Percentiles rank a stretch among this genome's conserved stretches.
Evolutionary conservation across 208 protist genomes (phyloP).

Genomic region (Wallacemonas sp.): DNA sequence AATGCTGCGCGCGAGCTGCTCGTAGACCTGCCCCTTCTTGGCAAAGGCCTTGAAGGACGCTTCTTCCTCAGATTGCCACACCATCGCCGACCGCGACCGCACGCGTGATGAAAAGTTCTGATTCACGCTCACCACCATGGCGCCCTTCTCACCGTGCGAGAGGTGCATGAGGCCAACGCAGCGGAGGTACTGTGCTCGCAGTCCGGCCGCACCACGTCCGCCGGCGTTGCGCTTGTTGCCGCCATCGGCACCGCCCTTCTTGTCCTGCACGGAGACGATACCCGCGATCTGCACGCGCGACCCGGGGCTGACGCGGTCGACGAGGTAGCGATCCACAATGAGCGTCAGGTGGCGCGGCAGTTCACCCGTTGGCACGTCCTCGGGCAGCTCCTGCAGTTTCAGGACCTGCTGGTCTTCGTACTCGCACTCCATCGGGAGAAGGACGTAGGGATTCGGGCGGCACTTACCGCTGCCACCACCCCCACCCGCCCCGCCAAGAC

Average conservation of each 20-base stretch:
- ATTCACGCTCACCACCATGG: constrained; percentile 78
- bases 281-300: constrained; percentile 95
- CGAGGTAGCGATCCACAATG: constrained; percentile 90
- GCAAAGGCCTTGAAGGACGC: constrained; percentile 89
- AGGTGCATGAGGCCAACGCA: constrained; percentile 88
- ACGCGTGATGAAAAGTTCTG: constrained; percentile 89
- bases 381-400: constrained; percentile 95
- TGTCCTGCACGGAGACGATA: constrained; percentile 88
- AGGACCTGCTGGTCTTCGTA: constrained; percentile 94
- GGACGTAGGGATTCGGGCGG: constrained; percentile 92
- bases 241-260: constrained; percentile 52
- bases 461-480: constrained; percentile 55
- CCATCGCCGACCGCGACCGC: constrained; percentile 66
- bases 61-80: constrained; percentile 91
- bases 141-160: constrained; percentile 33
- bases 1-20: constrained; percentile 93
- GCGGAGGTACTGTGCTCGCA: constrained; percentile 91
- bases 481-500: constrained; percentile 17
- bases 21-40: constrained; percentile 90
- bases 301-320: constrained; percentile 95
- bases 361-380: constrained; percentile 94
- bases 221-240: constrained; percentile 29
- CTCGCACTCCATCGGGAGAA: constrained; percentile 92
- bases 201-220: constrained; percentile 57
- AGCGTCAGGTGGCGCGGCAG: constrained; percentile 89